Percentiles rank a stretch among this genome's conserved stretches.
These are phyloP conservation scores for Triticum monococcum DNA, from an alignment of 176 grass and related monocot species.

Conservation along the genomic window DNA sequence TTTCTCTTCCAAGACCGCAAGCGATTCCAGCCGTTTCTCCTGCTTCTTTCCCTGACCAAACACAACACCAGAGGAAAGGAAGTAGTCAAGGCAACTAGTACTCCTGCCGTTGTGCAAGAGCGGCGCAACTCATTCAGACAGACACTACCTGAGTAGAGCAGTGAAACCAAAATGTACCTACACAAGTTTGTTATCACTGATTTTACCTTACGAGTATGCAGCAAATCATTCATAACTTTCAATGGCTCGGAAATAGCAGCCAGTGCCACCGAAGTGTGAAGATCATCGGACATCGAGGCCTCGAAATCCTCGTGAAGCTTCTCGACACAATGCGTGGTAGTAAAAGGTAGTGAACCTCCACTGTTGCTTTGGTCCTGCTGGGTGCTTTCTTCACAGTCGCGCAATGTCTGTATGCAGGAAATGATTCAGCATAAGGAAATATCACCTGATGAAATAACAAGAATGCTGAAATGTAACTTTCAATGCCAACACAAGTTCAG, in stretches of 20 bases:
- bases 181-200: background rate
- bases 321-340: slow-evolving; percentile 46
- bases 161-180: background rate
- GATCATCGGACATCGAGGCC: slow-evolving; percentile 83
- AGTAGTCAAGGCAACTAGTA: slow-evolving; percentile 15
- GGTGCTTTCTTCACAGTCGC: slow-evolving; percentile 65
- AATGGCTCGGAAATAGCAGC: slow-evolving; percentile 75
- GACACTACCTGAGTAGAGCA: background rate
- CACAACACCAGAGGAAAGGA: background rate
- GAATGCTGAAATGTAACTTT: slow-evolving; percentile 2
- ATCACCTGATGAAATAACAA: background rate
- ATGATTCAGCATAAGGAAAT: slow-evolving; percentile 16
- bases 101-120: background rate
- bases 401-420: slow-evolving; percentile 59
- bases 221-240: slow-evolving; percentile 80
- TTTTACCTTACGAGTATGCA: slow-evolving; percentile 88
- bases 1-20: slow-evolving; percentile 62
- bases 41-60: slow-evolving; percentile 74
- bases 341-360: slow-evolving; percentile 51
- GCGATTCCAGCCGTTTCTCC: slow-evolving; percentile 61
- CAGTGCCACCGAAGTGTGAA: slow-evolving; percentile 77
- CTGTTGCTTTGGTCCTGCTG: slow-evolving; percentile 29
- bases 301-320: slow-evolving; percentile 76
- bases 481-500: background rate
- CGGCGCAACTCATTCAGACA: background rate